These are phyloP conservation scores for Westerdykella ornata DNA, from an alignment of 2,329 filamentous ascomycete species.

Conservation along the genomic window DNA sequence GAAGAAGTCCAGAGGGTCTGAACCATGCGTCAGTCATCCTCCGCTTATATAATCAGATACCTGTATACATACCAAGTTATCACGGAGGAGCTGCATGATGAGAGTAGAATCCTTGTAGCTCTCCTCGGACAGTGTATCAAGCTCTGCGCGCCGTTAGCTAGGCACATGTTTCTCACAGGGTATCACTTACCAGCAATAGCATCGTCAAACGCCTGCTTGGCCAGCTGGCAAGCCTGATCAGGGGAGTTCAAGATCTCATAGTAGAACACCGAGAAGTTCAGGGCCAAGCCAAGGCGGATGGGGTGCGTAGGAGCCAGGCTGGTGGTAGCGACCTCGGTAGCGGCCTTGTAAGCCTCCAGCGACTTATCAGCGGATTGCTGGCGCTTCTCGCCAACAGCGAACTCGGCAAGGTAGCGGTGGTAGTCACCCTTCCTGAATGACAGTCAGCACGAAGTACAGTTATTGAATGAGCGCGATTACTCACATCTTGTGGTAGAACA, in stretches of 20 bases:
- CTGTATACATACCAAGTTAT: conserved; percentile 67
- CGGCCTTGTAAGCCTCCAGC: conserved; percentile 93
- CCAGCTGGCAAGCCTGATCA: conserved; percentile 95
- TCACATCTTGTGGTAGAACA: conserved; percentile 99
- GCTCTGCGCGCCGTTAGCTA: conserved; percentile 53
- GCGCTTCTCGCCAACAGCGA: conserved; percentile 88
- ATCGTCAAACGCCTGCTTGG: conserved; percentile 93
- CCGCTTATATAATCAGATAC: conserved; percentile 23
- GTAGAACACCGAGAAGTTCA: conserved; percentile 99
- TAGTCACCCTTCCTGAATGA: conserved; percentile 90
- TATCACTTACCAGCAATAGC: conserved; percentile 69
- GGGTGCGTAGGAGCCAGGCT: conserved; percentile 88
- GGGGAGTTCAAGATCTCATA: conserved; percentile 99
- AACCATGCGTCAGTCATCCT: conserved; percentile 20
- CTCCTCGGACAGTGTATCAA: conserved; percentile 94
- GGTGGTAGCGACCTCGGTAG: conserved; percentile 82
- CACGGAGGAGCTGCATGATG: conserved; percentile 97
- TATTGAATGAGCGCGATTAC: conserved; percentile 22
- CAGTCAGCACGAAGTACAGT: background rate
- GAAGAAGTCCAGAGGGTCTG: conserved; percentile 99
- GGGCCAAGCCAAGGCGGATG: conserved; percentile 82
- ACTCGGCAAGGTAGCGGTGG: conserved; percentile 97
- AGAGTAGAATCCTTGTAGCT: conserved; percentile 99
- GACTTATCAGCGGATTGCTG: conserved; percentile 91
- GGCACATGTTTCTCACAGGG: background rate